phyloP scores from a whole-genome alignment of 139 green algal genomes.

The Astrephomene gubernaculifera region DNA sequence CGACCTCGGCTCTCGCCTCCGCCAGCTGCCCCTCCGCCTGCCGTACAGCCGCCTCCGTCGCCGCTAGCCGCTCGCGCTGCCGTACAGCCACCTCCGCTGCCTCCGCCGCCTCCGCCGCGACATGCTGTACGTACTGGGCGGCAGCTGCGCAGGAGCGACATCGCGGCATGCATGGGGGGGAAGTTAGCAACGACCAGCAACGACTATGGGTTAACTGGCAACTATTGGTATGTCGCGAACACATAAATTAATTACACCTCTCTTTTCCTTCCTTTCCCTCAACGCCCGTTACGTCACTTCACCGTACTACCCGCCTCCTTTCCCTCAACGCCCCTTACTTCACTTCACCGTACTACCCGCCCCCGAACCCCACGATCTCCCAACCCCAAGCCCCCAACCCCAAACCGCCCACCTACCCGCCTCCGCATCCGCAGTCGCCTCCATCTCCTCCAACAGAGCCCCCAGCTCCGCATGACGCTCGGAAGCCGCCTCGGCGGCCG shows the following conservation, averaged over 20 bases:
- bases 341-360: too few species aligned
- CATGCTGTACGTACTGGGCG: neutral
- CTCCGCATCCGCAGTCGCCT: neutral
- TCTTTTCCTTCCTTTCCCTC: too few species aligned
- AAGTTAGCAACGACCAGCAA: too few species aligned
- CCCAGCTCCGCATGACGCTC: neutral
- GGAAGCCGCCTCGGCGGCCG: neutral
- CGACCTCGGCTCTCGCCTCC: neutral
- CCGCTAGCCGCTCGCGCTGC: constrained; percentile 4
- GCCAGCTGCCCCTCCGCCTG: neutral
- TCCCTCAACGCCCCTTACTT: too few species aligned
- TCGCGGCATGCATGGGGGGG: too few species aligned
- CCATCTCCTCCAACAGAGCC: constrained; percentile 18
- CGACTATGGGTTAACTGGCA: too few species aligned
- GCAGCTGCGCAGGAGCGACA: too few species aligned
- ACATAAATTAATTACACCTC: too few species aligned
- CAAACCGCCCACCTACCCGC: neutral
- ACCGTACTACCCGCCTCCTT: too few species aligned
- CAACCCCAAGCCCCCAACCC: neutral
- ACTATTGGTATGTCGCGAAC: too few species aligned
- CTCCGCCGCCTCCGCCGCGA: neutral
- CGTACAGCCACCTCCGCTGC: neutral
- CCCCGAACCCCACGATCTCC: neutral
- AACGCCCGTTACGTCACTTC: too few species aligned
- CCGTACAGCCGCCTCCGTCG: neutral